Percentiles rank a stretch among this genome's conserved stretches.
Evolutionary conservation across 257 asterid species (phyloP).

Genomic region (Ilex asprella): DNA sequence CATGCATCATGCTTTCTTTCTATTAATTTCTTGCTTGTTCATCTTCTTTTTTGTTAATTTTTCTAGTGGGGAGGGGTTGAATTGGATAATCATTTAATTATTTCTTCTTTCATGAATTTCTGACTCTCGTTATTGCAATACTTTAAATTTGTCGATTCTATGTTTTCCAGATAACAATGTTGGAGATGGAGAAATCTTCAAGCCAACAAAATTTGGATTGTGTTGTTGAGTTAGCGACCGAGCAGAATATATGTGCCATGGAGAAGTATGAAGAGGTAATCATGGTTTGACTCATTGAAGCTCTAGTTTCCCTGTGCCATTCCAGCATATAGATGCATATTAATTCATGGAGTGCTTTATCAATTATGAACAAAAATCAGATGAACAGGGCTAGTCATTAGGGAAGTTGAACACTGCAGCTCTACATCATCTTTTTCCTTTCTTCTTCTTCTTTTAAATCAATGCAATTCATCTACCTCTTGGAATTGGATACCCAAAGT

Average conservation of each 20-base stretch:
- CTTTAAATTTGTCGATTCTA: neutral
- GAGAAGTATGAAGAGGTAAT: slow-evolving; percentile 70
- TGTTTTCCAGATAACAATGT: slow-evolving; percentile 46
- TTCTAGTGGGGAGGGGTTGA: neutral
- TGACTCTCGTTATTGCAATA: neutral
- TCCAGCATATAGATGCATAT: no score
- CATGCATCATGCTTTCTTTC: slow-evolving; percentile 12
- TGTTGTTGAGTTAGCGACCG: slow-evolving; percentile 53
- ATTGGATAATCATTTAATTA: neutral
- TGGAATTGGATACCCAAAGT: no score
- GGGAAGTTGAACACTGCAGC: no score
- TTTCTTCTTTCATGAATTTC: no score
- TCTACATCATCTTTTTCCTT: no score
- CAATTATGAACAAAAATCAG: no score
- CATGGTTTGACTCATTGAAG: slow-evolving; percentile 13
- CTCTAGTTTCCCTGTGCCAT: slow-evolving; percentile 1
- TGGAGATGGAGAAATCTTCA: slow-evolving; percentile 84
- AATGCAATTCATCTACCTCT: no score
- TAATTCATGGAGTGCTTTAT: no score
- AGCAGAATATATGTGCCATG: slow-evolving; percentile 51
- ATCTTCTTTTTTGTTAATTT: slow-evolving; percentile 6
- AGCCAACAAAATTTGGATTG: slow-evolving; percentile 64
- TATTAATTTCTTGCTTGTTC: slow-evolving; percentile 2
- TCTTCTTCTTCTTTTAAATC: no score
- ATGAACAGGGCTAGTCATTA: no score